Evolutionary conservation across 257 asterid genomes (phyloP), one percentile per base, ranked within the genome.

Genomic region (Nicotiana noctiflora): DNA sequence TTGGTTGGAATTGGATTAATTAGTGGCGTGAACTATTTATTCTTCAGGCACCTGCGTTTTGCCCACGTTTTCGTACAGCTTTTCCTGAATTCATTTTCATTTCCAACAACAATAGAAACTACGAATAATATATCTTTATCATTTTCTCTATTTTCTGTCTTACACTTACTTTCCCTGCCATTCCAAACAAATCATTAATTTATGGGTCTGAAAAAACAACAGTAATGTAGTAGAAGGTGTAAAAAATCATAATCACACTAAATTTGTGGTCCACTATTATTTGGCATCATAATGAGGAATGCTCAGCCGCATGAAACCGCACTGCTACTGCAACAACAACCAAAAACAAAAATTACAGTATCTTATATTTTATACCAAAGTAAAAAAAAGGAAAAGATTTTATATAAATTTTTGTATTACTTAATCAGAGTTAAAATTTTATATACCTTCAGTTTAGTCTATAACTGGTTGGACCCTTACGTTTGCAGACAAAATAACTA

Each of bases 1-100:
- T 8, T 3, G 40, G 12, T 37, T 44, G 14, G 34, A 37, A 44
- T 70, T 44, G 12, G 57, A 70, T 19, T 2, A n/a, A 21, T 70
- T 19, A 32, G 76, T 68, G 76, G 75, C 37, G 76, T 19, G 76
- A 40, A 40, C 77, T 68, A 68, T 68, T 40, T 40, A 68, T 14
- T 19, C 57, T 19, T 68, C 19, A 40, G 61, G n/a, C 15, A 6
- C 34, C 77, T 40, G 56, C 13, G 32, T n/a, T 29, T 25, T 61
- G 14, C 12, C 19, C 72, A 27, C 67, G 44, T 63, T 68, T 3
- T 53, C 23, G 21, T 40, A 68, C 77, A 40, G 34, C 77, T 44
- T 21, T 70, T 70, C 19, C 13, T 40, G 57, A 21, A 44, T 44
- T 44, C 6, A 68, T 40, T 68, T 40, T 70, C 77, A 21, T 44